Evolutionary conservation across 768 basidiomycete species (phyloP), one percentile per base, ranked within the genome.

Genomic region (Rossbeevera mucosa): DNA sequence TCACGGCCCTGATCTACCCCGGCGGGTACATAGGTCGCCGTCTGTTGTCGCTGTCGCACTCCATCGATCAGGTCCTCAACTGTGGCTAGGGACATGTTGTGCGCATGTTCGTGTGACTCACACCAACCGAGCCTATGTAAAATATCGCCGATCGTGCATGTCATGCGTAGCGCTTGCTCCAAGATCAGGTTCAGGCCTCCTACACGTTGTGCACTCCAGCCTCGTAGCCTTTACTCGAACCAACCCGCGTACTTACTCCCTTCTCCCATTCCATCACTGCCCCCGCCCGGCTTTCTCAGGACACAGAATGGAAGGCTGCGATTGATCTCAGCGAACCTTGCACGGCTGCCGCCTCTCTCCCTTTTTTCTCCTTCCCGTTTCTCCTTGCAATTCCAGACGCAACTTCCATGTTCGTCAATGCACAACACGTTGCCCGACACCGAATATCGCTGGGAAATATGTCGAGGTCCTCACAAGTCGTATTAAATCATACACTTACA

Each of bases 1-100:
- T 44, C 48, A 20, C 50, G 55, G 51, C 59, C 59, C 59, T 60
- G 59, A 60, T 60, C 51, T 60, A 3, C 59, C 18, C 40, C 55
- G 46, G 24, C 26, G 28, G 48, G 22, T 30, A 20, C 22, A 46
- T 16, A n/a, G 21, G 7, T 26, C 43, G 18, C 13, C 31, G 16
- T 8, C 13, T 38, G n/a, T 33, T 16, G 16, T 28, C 28, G 28
- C 33, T 38, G 36, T 38, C 36, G 9, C 36, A 4, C 48, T 7
- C 14, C 48, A 51, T 26, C 48, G 31, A 33, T 30, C 54, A 29
- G 30, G 26, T 18, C 36, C 36, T 18, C 9, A 18, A 9, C 25
- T 22, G n/a, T 20, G 33, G 50, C 20, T 33, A 26, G 38, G 44
- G 38, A 45, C 55, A 28, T 16, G 21, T 36, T 41, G 8, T 57